These are phyloP conservation scores for Suhomyces sp. DNA, from an alignment of 805 yeast genomes.

Conservation along the genomic window DNA sequence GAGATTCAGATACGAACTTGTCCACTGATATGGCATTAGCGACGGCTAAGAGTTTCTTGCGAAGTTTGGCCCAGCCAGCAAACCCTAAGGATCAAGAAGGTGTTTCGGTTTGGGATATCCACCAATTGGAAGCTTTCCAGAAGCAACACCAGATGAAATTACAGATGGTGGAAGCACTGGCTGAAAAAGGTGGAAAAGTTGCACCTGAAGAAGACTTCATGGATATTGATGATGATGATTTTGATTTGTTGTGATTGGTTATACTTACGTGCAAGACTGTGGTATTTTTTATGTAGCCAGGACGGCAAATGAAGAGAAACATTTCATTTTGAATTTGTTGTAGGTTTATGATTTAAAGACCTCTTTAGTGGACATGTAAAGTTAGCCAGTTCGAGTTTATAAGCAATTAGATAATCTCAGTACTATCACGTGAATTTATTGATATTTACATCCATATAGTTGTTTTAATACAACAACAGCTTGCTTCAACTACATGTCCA, in stretches of 20 bases:
- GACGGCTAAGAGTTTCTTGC: conserved; percentile 84
- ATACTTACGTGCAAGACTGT: too few relatives aligned
- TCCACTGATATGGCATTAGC: conserved; percentile 98
- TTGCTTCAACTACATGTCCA: not conserved
- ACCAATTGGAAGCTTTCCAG: conserved; percentile 63
- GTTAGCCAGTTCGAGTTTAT: too few relatives aligned
- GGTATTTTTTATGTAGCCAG: too few relatives aligned
- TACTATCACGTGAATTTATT: too few relatives aligned
- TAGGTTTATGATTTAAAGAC: too few relatives aligned
- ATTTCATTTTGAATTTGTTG: too few relatives aligned
- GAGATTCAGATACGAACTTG: conserved; percentile 86
- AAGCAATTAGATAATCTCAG: too few relatives aligned
- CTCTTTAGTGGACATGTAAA: too few relatives aligned
- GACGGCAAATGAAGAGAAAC: too few relatives aligned
- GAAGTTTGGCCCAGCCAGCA: conserved; percentile 93
- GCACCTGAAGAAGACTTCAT: conserved; percentile 44
- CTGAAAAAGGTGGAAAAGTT: conserved; percentile 17
- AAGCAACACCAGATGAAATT: conserved; percentile 42
- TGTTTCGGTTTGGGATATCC: conserved; percentile 86
- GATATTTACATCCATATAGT: too few relatives aligned
- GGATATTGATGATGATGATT: conserved; percentile 49
- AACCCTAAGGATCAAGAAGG: conserved; percentile 91
- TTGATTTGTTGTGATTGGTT: conserved; percentile 27
- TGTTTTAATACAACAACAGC: not conserved
- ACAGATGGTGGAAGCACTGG: conserved; percentile 15